Evolutionary conservation across 805 yeast species (phyloP), one percentile per base, ranked within the genome.

Genomic region (Nakazawaea wyomingensis): DNA sequence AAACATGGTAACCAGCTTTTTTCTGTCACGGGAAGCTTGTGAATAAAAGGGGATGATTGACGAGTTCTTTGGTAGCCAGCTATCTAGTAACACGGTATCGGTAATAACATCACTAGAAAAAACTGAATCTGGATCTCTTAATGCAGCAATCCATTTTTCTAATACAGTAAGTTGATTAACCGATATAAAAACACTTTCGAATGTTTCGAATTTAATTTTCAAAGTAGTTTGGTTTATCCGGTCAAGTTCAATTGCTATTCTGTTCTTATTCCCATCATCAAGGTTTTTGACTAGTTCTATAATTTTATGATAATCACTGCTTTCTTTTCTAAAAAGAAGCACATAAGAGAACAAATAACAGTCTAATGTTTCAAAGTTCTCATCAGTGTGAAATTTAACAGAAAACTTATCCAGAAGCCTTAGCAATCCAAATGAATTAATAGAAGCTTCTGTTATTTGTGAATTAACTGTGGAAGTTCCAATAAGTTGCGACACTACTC

Each of bases 71-170:
- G 32, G 7, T 11, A 2, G 8, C 32, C 3, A 3, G 6, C 55
- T 51, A 6, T 41, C 36, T 1, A 32, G 16, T 14, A 29, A 39
- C 17, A 62, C 29, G 0, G 64, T 56, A 0, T 59, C 50, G 1
- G 66, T 58, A 1, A 62, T 35, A 11, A 53, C 20, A 1, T 47
- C 48, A 8, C 46, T 46, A 2, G 60, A 56, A 38, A 62, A 56
- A 16, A 47, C 49, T 3, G 51, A 39, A 16, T 48, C 49, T 22
- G 43, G 32, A 26, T 60, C 50, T 6, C 51, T 50, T 4, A 64
- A 48, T 2, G 60, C 65, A 21, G 51, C 45, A 2, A 48, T 48
- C 68, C 68, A 64, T 48, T 57, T 64, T 26, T 54, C 56, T 26
- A 57, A 32, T 2, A 58, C 28, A 21, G 3, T 24, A 5, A 11